A percentile compares a stretch with the other conserved stretches of the same genome.
These are phyloP conservation scores for Aspergillus sp. DNA, from an alignment of 2,329 filamentous ascomycete genomes.

Conservation along the genomic window DNA sequence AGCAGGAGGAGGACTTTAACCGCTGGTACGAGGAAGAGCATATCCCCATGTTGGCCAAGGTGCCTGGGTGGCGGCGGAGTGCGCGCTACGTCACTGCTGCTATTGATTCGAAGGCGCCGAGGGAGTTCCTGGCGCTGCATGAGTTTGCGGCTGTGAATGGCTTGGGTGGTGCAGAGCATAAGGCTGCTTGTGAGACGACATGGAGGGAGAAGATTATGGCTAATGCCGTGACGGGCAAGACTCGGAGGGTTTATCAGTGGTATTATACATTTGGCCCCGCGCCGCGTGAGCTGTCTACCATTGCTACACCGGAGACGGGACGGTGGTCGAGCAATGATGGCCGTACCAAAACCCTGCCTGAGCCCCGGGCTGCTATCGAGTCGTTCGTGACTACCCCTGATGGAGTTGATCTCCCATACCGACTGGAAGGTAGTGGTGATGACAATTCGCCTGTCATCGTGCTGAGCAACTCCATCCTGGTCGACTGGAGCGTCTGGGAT, in stretches of 20 bases:
- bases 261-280: conserved; percentile 76
- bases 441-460: conserved; percentile 65
- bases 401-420: conserved; percentile 62
- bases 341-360: conserved; percentile 47
- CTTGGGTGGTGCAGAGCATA: conserved; percentile 57
- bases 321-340: conserved; percentile 52
- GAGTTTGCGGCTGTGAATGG: conserved; percentile 65
- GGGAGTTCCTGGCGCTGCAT: conserved; percentile 61
- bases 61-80: conserved; percentile 72
- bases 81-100: conserved; percentile 62
- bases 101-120: conserved; percentile 51
- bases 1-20: conserved; percentile 48
- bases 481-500: conserved; percentile 75
- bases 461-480: conserved; percentile 74
- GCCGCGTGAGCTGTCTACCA: conserved; percentile 58
- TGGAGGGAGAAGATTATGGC: conserved; percentile 55
- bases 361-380: conserved; percentile 49
- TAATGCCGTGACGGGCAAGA: conserved; percentile 52
- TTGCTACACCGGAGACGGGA: conserved; percentile 43
- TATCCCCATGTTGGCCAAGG: conserved; percentile 60
- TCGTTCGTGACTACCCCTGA: conserved; percentile 65
- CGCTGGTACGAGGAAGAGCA: conserved; percentile 74
- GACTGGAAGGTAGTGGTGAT: conserved; percentile 64
- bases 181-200: conserved; percentile 56
- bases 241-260: conserved; percentile 58